Conservation (phyloP, 2,329 filamentous ascomycete species). For the Talaromyces sp. region DNA sequence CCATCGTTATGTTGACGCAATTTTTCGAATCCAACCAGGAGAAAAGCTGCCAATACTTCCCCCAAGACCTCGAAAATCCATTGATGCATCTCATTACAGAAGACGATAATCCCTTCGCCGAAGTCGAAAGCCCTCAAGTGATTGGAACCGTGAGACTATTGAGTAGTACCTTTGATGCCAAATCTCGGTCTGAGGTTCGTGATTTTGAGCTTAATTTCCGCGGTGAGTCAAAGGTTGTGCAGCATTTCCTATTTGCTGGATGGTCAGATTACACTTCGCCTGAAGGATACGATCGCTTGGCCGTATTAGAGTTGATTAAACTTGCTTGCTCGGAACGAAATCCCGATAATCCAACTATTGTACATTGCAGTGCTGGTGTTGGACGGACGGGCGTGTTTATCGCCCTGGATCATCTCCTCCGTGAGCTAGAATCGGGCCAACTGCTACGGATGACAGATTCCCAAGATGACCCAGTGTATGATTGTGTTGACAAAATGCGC, state of each 20-base stretch:
- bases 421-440: not conserved
- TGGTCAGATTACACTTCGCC: not conserved
- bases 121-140: not conserved
- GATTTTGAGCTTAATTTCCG: not conserved
- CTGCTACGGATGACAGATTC: not conserved
- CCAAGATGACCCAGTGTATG: not conserved
- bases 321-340: not conserved
- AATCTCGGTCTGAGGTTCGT: not conserved
- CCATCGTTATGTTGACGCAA: not conserved
- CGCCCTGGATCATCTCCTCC: not conserved
- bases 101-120: not conserved
- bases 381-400: not conserved
- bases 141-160: not conserved
- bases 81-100: not conserved
- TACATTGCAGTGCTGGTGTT: not conserved
- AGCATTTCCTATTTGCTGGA: not conserved
- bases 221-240: not conserved
- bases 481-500: too few species aligned
- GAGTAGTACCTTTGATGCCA: not conserved
- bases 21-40: not conserved
- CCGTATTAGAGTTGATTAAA: not conserved
- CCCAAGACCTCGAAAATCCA: not conserved
- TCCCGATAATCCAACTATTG: not conserved
- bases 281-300: not conserved
- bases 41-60: not conserved